phyloP scores from a whole-genome alignment of 306 rosid species.

The apple (Malus domestica) region ASM211411v1 NC_041803.1:11587501-11588000 shows the following conservation, averaged over 20 bases:
- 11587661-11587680: not conserved
- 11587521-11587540: no score
- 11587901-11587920: constrained; percentile 35
- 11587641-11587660: not conserved
- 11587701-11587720: constrained; percentile 41
- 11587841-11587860: constrained; percentile 31
- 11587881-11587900: constrained; percentile 17
- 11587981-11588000: constrained; percentile 23
- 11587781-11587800: constrained; percentile 30
- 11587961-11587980: constrained; percentile 27
- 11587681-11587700: constrained; percentile 40
- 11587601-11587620: constrained; percentile 51
- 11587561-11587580: constrained; percentile 58
- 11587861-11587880: constrained; percentile 27
- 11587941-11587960: constrained; percentile 19
- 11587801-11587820: constrained; percentile 20
- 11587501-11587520: constrained; percentile 15
- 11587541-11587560: constrained; percentile 35
- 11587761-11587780: constrained; percentile 26
- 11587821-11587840: constrained; percentile 10
- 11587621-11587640: constrained; percentile 10
- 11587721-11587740: constrained; percentile 38
- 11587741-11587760: constrained; percentile 32
- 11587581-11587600: constrained; percentile 31
- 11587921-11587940: constrained; percentile 21